These are phyloP conservation scores for Erythrophleum ivorense DNA, from an alignment of 331 rosid species.

Conservation along the genomic window DNA sequence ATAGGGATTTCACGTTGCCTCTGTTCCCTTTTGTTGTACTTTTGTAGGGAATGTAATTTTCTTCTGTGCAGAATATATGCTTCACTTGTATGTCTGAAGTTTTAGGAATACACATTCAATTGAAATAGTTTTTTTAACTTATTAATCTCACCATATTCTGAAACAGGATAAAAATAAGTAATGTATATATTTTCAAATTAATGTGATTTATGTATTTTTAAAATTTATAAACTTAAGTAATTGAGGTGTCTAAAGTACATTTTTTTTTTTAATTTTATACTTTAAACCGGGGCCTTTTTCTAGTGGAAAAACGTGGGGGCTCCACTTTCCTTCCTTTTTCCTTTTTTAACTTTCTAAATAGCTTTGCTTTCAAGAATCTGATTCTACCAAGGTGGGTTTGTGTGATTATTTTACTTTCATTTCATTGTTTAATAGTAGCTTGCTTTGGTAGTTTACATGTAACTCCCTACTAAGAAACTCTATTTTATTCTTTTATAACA, in stretches of 20 bases:
- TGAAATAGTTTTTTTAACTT: too few species aligned
- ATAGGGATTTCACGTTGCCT: slow-evolving; percentile 44
- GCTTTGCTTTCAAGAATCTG: slow-evolving; percentile 46
- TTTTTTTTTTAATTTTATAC: neutral
- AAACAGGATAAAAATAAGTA: too few species aligned
- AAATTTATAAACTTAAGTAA: too few species aligned
- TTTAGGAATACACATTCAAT: too few species aligned
- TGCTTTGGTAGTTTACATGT: slow-evolving; percentile 17
- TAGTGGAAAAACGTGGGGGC: slow-evolving; percentile 6
- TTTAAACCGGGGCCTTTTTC: neutral
- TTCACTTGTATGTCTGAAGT: too few species aligned
- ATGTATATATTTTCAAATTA: too few species aligned
- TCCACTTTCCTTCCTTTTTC: slow-evolving; percentile 34
- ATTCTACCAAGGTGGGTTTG: slow-evolving; percentile 49
- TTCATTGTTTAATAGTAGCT: slow-evolving; percentile 14
- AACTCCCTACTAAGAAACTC: slow-evolving; percentile 11
- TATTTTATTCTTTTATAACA: slow-evolving; percentile 15
- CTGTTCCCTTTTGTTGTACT: slow-evolving; percentile 30
- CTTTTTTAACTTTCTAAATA: slow-evolving; percentile 11
- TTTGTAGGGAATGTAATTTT: too few species aligned
- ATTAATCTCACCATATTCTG: too few species aligned
- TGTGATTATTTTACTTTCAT: slow-evolving; percentile 18
- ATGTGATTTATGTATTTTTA: too few species aligned
- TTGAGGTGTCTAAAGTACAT: neutral
- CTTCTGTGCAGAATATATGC: too few species aligned